Percentiles rank a stretch among this genome's conserved stretches.
These are phyloP conservation scores for Penicillium alfredii DNA, from an alignment of 495 filamentous ascomycete species.

Conservation along the genomic window DNA sequence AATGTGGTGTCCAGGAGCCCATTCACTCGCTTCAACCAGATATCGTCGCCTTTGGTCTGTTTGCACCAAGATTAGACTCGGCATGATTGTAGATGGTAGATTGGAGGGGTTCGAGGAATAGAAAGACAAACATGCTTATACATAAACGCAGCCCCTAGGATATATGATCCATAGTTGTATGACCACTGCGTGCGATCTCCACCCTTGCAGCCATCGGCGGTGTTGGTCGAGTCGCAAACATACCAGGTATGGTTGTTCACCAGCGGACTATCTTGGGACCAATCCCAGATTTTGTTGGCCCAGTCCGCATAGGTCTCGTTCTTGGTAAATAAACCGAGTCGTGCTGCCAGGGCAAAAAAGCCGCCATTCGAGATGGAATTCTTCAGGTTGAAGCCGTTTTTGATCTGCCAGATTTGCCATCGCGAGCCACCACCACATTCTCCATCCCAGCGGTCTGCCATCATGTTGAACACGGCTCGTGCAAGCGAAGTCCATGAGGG, in stretches of 20 bases:
- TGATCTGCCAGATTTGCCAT: constrained; percentile 75
- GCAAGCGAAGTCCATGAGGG: constrained; percentile 56
- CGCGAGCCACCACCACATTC: constrained; percentile 69
- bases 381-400: constrained; percentile 68
- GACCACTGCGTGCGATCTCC: constrained; percentile 57
- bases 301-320: constrained; percentile 64
- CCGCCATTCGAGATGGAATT: constrained; percentile 67
- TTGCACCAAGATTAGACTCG: no score
- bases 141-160: constrained; percentile 66
- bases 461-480: constrained; percentile 51
- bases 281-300: constrained; percentile 63
- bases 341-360: constrained; percentile 68
- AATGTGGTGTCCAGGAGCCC: constrained; percentile 47
- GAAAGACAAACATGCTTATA: constrained; percentile 49
- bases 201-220: constrained; percentile 45
- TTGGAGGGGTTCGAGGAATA: neutral
- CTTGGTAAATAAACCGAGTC: constrained; percentile 62
- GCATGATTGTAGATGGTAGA: neutral
- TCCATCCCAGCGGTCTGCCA: constrained; percentile 53
- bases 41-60: no score
- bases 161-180: constrained; percentile 63
- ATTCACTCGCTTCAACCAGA: constrained; percentile 50
- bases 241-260: constrained; percentile 39
- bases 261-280: constrained; percentile 50
- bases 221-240: constrained; percentile 57